These are phyloP conservation scores for Aspergillus avenaceus DNA, from an alignment of 495 filamentous ascomycete genomes.

Conservation along the genomic window DNA sequence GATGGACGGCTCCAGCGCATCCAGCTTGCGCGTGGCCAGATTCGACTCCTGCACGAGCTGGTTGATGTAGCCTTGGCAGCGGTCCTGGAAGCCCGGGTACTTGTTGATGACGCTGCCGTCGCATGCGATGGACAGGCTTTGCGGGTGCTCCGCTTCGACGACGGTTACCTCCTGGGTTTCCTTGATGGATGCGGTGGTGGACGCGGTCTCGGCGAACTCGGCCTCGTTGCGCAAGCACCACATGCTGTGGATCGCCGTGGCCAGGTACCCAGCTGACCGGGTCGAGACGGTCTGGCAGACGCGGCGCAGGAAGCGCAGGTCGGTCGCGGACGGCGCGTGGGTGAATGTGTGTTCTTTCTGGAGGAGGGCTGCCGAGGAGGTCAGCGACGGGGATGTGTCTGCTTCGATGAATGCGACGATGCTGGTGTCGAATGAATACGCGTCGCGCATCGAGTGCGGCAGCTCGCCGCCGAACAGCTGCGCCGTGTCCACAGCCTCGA, in stretches of 20 bases:
- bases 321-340: slow-evolving; percentile 40
- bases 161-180: slow-evolving; percentile 39
- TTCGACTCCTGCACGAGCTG: slow-evolving; percentile 34
- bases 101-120: slow-evolving; percentile 60
- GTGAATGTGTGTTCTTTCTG: slow-evolving; percentile 48
- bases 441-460: slow-evolving; percentile 55
- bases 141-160: slow-evolving; percentile 32
- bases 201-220: slow-evolving; percentile 28
- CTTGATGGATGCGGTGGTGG: slow-evolving; percentile 26
- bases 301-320: slow-evolving; percentile 53
- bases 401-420: slow-evolving; percentile 55
- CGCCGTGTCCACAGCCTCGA: slow-evolving; percentile 57
- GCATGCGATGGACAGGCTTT: slow-evolving; percentile 46
- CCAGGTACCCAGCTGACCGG: slow-evolving; percentile 60
- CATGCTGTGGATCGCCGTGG: slow-evolving; percentile 61
- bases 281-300: slow-evolving; percentile 51
- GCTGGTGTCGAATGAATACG: slow-evolving; percentile 67
- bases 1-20: slow-evolving; percentile 23
- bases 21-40: slow-evolving; percentile 3
- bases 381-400: slow-evolving; percentile 44
- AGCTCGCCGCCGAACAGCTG: slow-evolving; percentile 50
- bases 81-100: slow-evolving; percentile 51
- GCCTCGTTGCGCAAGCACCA: slow-evolving; percentile 52
- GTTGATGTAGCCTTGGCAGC: slow-evolving; percentile 47
- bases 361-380: slow-evolving; percentile 43